Base-by-base conservation (phyloP, 768 basidiomycete species). In the Russula virescens region DNA sequence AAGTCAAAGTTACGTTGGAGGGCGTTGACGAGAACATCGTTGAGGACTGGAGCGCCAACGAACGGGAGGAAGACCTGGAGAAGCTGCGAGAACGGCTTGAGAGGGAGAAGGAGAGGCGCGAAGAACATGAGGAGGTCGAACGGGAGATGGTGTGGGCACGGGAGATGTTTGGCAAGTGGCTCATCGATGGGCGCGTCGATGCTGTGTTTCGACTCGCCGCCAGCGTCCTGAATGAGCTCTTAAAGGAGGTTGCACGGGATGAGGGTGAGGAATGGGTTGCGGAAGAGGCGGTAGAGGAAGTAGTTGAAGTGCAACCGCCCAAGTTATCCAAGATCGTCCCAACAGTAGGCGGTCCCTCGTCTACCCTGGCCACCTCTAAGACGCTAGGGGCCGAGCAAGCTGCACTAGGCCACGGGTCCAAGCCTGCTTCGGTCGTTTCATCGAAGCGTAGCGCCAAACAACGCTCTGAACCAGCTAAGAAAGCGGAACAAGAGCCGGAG, bases 71-170 rank as follows among this genome's bases (percentile, higher is more conserved):
- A 50, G 65, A 66, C 19, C 38, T 66, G 14, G 65, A 66, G 49
- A 58, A 63, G 40, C 61, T 65, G 11, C 57, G 42, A 21, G 64
- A 65, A 50, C 42, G 54, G 18, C 65, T 66, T 13, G 63, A 60
- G 65, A 28, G 49, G 34, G 58, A 34, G n/a, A 62, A 50, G 34
- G 65, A 66, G 14, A 42, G 47, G 21, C 49, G 51, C 11, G 65
- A 66, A 31, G 61, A 66, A 3, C 28, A 45, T 14, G 65, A 68
- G 40, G 67, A 66, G 35, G 60, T 54, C 16, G 65, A 66, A 46
- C 61, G 65, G 38, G 67, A 66, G 28, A 57, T 58, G 65, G 61
- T 49, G 2, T 68, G 67, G 67, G 67, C 65, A 0, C 57, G 58
- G 21, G 65, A 66, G 50, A 55, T 64, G 58, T 66, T 66, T 43